phyloP scores from a whole-genome alignment of 371 early-diverging fungal genomes.

The Polyrhizophydium stewartii region DNA sequence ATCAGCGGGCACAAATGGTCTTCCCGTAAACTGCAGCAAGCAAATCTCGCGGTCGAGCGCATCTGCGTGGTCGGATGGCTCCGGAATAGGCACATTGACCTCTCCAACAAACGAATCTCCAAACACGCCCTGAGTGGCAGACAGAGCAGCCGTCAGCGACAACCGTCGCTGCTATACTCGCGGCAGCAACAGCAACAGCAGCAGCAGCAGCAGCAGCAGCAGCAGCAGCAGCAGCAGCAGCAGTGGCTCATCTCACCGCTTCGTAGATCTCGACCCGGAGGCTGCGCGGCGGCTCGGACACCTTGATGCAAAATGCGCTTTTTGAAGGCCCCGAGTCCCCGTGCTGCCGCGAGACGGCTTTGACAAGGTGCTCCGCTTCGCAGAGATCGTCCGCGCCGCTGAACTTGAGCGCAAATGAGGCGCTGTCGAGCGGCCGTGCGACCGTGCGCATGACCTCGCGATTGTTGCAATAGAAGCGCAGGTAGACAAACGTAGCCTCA shows the following conservation, averaged over 20 bases:
- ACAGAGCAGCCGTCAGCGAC: too few relatives aligned
- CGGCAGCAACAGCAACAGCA: too few relatives aligned
- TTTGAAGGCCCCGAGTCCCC: constrained; percentile 7
- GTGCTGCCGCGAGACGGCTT: neutral
- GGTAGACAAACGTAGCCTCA: constrained; percentile 20
- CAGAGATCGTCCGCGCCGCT: constrained; percentile 17
- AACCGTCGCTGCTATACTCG: too few relatives aligned
- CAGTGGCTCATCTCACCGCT: constrained; percentile 21
- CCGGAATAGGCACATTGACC: constrained; percentile 36
- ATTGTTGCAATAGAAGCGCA: constrained; percentile 32
- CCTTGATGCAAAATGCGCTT: constrained; percentile 22
- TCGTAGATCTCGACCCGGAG: constrained; percentile 33
- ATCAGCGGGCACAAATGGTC: constrained; percentile 14
- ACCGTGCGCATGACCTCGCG: constrained; percentile 36
- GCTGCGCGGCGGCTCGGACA: constrained; percentile 30
- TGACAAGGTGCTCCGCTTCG: constrained; percentile 1
- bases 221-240: too few relatives aligned
- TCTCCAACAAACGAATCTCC: constrained; percentile 31
- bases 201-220: too few relatives aligned
- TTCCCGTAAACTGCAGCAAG: constrained; percentile 25
- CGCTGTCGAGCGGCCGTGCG: constrained; percentile 20
- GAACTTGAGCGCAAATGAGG: constrained; percentile 22
- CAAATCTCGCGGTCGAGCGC: constrained; percentile 18
- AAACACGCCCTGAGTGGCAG: constrained; percentile 17
- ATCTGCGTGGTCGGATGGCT: constrained; percentile 20